phyloP scores from a whole-genome alignment of 1,139 yeast species.

The Geotrichum macrosporum region DNA sequence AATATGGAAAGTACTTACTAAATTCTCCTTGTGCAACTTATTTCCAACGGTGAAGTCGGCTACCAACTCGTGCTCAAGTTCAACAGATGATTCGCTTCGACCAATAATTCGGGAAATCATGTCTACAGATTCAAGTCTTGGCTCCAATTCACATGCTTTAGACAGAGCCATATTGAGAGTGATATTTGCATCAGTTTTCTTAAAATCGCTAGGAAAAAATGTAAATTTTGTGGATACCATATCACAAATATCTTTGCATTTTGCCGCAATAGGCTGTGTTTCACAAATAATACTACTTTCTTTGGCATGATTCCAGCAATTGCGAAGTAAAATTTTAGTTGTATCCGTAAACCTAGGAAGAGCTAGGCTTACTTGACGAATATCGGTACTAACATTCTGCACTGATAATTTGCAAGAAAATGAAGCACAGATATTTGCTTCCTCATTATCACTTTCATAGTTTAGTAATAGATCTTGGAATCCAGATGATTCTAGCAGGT shows the following conservation, averaged over 20 bases:
- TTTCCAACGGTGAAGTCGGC: not conserved
- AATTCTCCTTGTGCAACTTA: not conserved
- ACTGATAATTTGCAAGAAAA: too few relatives aligned
- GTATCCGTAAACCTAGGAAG: constrained; percentile 2
- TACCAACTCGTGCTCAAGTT: not conserved
- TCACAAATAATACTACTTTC: not conserved
- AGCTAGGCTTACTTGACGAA: not conserved
- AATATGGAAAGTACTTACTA: not conserved
- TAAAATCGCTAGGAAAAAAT: constrained; percentile 1
- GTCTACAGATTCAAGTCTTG: not conserved
- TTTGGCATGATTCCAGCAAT: not conserved
- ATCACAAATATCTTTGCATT: not conserved
- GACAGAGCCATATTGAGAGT: not conserved
- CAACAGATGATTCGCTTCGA: not conserved
- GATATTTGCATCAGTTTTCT: not conserved
- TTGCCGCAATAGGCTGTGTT: not conserved
- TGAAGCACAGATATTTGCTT: too few relatives aligned
- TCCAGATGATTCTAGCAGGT: not conserved
- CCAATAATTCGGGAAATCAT: not conserved
- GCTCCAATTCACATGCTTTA: not conserved
- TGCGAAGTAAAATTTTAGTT: not conserved
- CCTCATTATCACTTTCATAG: too few relatives aligned
- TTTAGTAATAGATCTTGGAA: not conserved
- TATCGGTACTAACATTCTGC: not conserved
- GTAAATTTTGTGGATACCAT: not conserved